Conservation (phyloP, 2,329 filamentous ascomycete species). For the Trichoderma sp. region DNA sequence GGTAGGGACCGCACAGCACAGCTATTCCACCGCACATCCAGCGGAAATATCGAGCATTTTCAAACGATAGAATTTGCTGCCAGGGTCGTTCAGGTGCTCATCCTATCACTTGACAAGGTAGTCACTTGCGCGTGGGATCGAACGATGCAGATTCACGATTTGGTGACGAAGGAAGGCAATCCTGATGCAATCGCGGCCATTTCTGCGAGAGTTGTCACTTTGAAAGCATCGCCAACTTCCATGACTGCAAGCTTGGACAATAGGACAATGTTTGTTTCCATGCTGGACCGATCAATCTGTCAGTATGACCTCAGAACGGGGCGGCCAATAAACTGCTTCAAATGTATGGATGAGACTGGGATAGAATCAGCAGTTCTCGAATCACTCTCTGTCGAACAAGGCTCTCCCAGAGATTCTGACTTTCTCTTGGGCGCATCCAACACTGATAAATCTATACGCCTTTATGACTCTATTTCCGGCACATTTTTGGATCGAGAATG, state of each 20-base stretch:
- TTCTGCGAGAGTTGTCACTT: conserved; percentile 73
- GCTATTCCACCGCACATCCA: conserved; percentile 69
- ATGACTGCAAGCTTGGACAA: conserved; percentile 72
- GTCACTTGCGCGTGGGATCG: conserved; percentile 89
- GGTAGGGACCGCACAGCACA: conserved; percentile 92
- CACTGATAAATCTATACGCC: conserved; percentile 90
- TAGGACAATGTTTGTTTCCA: conserved; percentile 61
- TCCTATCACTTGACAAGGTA: conserved; percentile 75
- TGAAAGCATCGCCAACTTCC: conserved; percentile 86
- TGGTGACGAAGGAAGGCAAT: conserved; percentile 70
- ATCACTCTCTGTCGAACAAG: conserved; percentile 69
- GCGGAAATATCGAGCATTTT: conserved; percentile 70
- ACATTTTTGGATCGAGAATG: conserved; percentile 84
- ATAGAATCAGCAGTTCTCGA: conserved; percentile 83
- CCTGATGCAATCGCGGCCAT: conserved; percentile 73
- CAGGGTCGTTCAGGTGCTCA: conserved; percentile 73
- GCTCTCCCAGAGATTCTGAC: conserved; percentile 57
- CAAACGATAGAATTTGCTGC: conserved; percentile 95
- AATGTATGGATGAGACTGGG: conserved; percentile 78
- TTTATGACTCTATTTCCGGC: conserved; percentile 82
- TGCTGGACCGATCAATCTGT: conserved; percentile 63
- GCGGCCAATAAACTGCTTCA: conserved; percentile 73
- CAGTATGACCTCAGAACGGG: conserved; percentile 69
- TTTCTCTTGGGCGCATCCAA: conserved; percentile 87
- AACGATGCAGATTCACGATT: conserved; percentile 80